Evolutionary conservation across 108 stramenopile genomes (phyloP), one percentile per base, ranked within the genome.

Genomic region (Tribonema minus): DNA sequence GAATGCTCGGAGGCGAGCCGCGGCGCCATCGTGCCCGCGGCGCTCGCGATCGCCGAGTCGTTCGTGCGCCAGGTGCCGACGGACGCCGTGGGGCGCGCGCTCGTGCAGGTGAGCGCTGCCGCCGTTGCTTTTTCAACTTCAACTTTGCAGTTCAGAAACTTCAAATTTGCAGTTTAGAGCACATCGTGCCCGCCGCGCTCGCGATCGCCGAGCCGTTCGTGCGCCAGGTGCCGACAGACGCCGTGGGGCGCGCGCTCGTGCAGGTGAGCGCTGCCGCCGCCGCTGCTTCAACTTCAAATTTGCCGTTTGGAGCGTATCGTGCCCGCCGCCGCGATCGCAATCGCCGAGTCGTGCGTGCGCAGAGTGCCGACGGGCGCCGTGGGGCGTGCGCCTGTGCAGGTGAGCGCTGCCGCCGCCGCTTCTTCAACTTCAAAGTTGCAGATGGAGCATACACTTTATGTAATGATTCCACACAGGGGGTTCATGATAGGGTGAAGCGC

Each of bases 151-250:
- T n/a, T n/a, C n/a, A n/a, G n/a, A n/a, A n/a, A n/a, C n/a, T n/a
- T n/a, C n/a, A n/a, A n/a, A n/a, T n/a, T n/a, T n/a, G n/a, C 30
- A 79, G 77, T 37, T 32, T 63, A 58, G 68, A 79, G 35, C 64
- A 68, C 9, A 68, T 79, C 35, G 66, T 79, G 5, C 77, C 77
- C 12, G 68, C 66, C 60, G 77, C 66, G 37, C 77, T 79, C 61
- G 35, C 77, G 6, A 68, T 79, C 23, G 68, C 77, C 2, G 77
- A 79, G 58, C 61, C 67, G 64, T 79, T 79, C 40, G 58, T 79
- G 77, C 61, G 68, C 1, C 77, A 79, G 68, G 77, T 79, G 46
- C 46, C 46, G 9, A 54, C 46, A 54, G 46, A 54, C 46, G 46
- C 15, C 46, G 20, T 54, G 46, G 46, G 46, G 46, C 46, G 9